Percentiles rank a stretch among this genome's conserved stretches.
Conservation (phyloP, 2,329 filamentous ascomycete species). For the Diplodia seriata region DNA sequence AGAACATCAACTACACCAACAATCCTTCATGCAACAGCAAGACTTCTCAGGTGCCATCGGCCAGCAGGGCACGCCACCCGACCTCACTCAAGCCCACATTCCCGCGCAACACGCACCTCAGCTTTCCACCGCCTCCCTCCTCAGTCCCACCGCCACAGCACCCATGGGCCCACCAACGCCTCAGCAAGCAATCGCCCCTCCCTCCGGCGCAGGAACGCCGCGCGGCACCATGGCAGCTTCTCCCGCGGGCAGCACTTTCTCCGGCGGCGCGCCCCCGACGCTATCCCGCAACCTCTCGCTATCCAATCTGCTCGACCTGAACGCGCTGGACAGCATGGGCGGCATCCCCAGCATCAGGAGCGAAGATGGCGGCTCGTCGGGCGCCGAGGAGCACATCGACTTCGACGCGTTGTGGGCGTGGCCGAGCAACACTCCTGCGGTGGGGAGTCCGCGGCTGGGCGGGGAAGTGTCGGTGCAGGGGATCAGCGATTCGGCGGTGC, state of each 20-base stretch:
- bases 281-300: constrained; percentile 37
- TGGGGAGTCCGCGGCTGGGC: constrained; percentile 40
- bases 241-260: constrained; percentile 28
- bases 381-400: constrained; percentile 49
- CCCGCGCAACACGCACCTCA: neutral
- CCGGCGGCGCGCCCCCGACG: constrained; percentile 3
- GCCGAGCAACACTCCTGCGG: constrained; percentile 46
- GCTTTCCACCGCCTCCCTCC: neutral
- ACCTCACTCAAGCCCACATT: constrained; percentile 1
- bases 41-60: constrained; percentile 28
- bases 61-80: neutral
- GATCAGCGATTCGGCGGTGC: constrained; percentile 43
- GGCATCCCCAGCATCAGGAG: constrained; percentile 41
- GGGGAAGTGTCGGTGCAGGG: constrained; percentile 37
- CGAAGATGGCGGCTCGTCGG: constrained; percentile 41
- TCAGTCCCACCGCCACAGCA: constrained; percentile 41
- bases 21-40: neutral
- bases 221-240: constrained; percentile 39
- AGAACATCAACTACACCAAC: neutral
- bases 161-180: constrained; percentile 28
- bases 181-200: neutral
- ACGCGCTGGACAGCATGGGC: constrained; percentile 40
- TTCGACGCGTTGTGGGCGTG: constrained; percentile 52
- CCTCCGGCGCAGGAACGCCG: constrained; percentile 34
- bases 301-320: constrained; percentile 48